Base-by-base conservation (phyloP, 2,329 filamentous ascomycete species). In the Arthrinium puccinioides region DNA sequence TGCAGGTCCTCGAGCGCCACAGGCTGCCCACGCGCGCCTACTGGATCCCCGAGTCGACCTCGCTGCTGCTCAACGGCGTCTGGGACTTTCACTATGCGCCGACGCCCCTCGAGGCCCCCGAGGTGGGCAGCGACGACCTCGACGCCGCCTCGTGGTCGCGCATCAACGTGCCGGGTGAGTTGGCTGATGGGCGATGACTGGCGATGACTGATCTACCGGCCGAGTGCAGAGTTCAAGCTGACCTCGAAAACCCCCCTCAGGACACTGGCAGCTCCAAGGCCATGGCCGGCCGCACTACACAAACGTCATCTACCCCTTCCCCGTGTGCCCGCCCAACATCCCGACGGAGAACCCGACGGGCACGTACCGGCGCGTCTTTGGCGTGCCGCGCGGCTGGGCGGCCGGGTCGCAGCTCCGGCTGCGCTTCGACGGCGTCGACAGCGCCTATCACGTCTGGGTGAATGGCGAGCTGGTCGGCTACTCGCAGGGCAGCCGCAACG, bases 351-450 rank as follows among this genome's bases (percentile, higher is more conserved):
- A 84, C 38, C 76, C 77, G 4, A 82, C 76, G 1, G 80, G 81
- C 6, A 74, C 70, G 0, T 84, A 84, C 50, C 61, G 70, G 11
- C 70, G 70, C 9, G 60, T 55, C 4, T 82, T 84, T 46, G 48
- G 59, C 2, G 62, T 82, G 4, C 76, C 76, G 0, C 38, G 56
- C 3, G 54, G 60, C 7, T 74, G 70, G 62, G 59, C 61, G 19
- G 50, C 50, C 9, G 52, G 59, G 38, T 52, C 46, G 5, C 75
- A 81, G 44, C 57, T 84, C 14, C 66, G 79, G 13, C 59, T 86
- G 16, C 66, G 82, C 9, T 86, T 85, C 42, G 82, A 86, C 38
- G 82, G 82, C 2, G 81, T 86, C 0, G 82, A 86, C 48, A 80
- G 77, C 48, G 76, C 81, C 0, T 86, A 81, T 48, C 79, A 85